Conservation (phyloP, 805 yeast species). For the Lachancea sp. region DNA sequence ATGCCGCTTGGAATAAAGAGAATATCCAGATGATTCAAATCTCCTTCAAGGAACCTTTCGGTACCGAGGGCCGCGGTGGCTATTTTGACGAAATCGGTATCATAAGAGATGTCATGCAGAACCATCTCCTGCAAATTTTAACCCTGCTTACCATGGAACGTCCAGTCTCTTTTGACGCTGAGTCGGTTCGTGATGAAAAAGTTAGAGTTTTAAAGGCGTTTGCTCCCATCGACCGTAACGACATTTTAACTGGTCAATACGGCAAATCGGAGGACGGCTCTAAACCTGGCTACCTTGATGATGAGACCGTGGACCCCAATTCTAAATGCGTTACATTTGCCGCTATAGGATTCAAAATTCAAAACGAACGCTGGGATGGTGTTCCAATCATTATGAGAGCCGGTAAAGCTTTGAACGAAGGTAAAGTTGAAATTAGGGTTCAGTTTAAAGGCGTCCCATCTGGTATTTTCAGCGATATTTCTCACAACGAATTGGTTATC, state of each 20-base stretch:
- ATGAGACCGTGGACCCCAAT: constrained; percentile 73
- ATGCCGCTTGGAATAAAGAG: constrained; percentile 83
- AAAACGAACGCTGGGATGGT: constrained; percentile 97
- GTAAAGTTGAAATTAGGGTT: constrained; percentile 90
- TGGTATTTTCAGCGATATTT: constrained; percentile 74
- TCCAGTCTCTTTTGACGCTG: constrained; percentile 87
- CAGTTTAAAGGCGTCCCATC: constrained; percentile 83
- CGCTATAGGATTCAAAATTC: constrained; percentile 68
- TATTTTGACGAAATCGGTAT: constrained; percentile 94
- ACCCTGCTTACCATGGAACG: constrained; percentile 93
- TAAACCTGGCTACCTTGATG: constrained; percentile 89
- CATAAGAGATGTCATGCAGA: constrained; percentile 97
- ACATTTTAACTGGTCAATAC: constrained; percentile 85
- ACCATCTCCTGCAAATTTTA: constrained; percentile 88
- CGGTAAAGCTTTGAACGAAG: constrained; percentile 93
- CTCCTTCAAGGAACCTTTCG: constrained; percentile 95
- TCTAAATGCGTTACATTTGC: constrained; percentile 92
- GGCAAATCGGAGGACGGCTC: constrained; percentile 74
- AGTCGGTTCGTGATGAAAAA: constrained; percentile 92
- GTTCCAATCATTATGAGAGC: constrained; percentile 95
- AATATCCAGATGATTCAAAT: constrained; percentile 78
- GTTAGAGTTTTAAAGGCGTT: constrained; percentile 86
- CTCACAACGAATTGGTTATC: constrained; percentile 88
- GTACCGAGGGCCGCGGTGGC: constrained; percentile 98
- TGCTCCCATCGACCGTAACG: constrained; percentile 54